Evolutionary conservation across 1,139 yeast genomes (phyloP), one percentile per base, ranked within the genome.

Genomic region (Magnusiomyces ingens): DNA sequence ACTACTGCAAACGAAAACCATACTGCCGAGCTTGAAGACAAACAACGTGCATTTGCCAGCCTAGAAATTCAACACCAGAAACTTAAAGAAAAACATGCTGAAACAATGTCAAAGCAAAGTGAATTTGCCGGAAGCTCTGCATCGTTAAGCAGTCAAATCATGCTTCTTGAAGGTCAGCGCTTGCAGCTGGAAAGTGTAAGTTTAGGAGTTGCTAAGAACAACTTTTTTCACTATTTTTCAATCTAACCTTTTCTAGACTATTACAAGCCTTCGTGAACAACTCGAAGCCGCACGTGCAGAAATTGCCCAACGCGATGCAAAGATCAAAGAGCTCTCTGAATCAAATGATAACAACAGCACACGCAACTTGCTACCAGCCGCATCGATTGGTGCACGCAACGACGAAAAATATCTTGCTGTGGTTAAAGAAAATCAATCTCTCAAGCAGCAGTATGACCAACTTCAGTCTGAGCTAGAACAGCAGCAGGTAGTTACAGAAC

Each of bases 401-500:
- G 22, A 38, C 17, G 50, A 40, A 19, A 49, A 50, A 13, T 45
- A 45, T 18, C 12, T 21, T 21, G 6, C 41, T 5, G n/a, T 45
- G 8, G 17, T 45, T 6, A 36, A 45, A 18, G 42, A 45, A 36
- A 8, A 13, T 5, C 17, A 18, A 22, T 6, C 29, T 2, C 15
- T 45, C 3, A 38, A 45, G 19, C 15, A 36, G 13, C 12, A 45
- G 3, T 35, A 45, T 18, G 29, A 22, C 32, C 35, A 36, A 13
- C 18, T 45, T 11, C 41, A 26, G 3, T 15, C 52, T 42, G 71
- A 71, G 54, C 59, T 71, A 13, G 65, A 61, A 37, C 65, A 64
- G 48, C 75, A 72, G 58, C 71, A 68, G 45, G 57, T 57, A 36
- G 63, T 72, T 12, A 71, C 75, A 0, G 73, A 71, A 26, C 71